Evolutionary conservation across 805 yeast genomes (phyloP), one percentile per base, ranked within the genome.

Genomic region (Yamadazyma laniorum): DNA sequence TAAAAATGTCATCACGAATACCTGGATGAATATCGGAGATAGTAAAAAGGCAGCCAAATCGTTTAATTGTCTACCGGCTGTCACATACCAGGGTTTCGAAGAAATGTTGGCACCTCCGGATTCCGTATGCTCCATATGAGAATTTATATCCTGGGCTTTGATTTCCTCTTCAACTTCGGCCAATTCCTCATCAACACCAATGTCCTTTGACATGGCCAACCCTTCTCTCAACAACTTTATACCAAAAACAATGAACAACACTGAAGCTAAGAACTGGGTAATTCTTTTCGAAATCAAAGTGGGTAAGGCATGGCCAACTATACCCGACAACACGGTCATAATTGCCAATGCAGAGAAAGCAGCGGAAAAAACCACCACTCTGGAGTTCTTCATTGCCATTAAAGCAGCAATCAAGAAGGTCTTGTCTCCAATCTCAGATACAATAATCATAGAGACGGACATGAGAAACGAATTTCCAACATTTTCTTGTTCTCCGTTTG

Each of bases 351-450:
- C 88, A 11, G 84, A 59, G 48, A 88, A 87, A 3, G 96, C 93
- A 12, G 96, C 81, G 6, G 87, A 70, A 58, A 93, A 91, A n/a
- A 93, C 98, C 32, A 87, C 72, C 54, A 75, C 52, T 52, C 95
- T 75, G 14, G 90, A 78, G 62, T 89, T 82, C 57, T 87, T 85
- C 98, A 93, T 93, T 21, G 98, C 96, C 96, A 93, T 90, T 48
- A 93, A 72, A 2, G 97, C 98, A 25, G 99, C 97, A 52, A 93
- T 88, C 48, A 93, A 74, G 58, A 93, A 93, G 0, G 99, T 93
- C 67, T 93, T 93, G 61, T 93, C 99, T 43, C 99, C 99, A 42
- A 93, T 83, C 62, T 93, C 99, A 19, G 95, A 85, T n/a, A 89
- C 85, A 22, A 86, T 66, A 55, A 93, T 93, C 99, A 93, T 93